Conservation (phyloP, 1,284 basidiomycete genomes). For the Pyrrhoderma lamaoense region DNA sequence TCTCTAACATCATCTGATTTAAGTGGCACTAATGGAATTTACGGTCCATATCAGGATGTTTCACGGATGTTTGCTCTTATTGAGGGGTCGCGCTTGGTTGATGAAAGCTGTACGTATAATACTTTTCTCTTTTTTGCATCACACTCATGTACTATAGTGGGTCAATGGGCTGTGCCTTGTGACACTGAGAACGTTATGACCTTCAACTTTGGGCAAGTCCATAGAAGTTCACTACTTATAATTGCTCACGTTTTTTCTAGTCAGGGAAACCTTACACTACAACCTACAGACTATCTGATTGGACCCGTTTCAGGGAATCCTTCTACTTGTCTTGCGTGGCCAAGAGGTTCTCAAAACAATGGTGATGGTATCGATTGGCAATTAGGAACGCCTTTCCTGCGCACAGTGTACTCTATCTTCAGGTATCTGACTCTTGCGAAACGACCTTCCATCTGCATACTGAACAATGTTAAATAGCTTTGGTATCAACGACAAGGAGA, state of each 20-base stretch:
- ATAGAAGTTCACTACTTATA: constrained; percentile 2
- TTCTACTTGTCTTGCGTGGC: constrained; percentile 77
- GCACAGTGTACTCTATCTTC: constrained; percentile 78
- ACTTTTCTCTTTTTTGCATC: constrained; percentile 9
- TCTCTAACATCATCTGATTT: constrained; percentile 11
- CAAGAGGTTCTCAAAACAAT: constrained; percentile 56
- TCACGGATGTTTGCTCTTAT: constrained; percentile 58
- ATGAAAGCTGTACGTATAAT: constrained; percentile 32
- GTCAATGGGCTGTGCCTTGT: constrained; percentile 82
- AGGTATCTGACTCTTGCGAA: constrained; percentile 39
- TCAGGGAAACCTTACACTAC: constrained; percentile 52
- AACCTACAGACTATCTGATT: constrained; percentile 79
- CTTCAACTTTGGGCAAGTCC: constrained; percentile 65
- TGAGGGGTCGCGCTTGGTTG: constrained; percentile 63
- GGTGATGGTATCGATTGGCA: constrained; percentile 85
- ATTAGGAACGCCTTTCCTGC: constrained; percentile 70
- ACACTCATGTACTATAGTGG: constrained; percentile 32
- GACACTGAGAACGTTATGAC: constrained; percentile 56
- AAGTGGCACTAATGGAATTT: constrained; percentile 73
- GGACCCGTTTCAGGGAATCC: constrained; percentile 62
- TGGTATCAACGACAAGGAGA: constrained; percentile 63
- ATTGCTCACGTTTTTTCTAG: constrained; percentile 29
- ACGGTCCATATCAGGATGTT: constrained; percentile 77
- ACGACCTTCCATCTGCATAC: neutral
- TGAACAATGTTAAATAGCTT: constrained; percentile 39